These are phyloP conservation scores for Camptophora hylomeconis DNA, from an alignment of 2,329 filamentous ascomycete genomes.

Conservation along the genomic window DNA sequence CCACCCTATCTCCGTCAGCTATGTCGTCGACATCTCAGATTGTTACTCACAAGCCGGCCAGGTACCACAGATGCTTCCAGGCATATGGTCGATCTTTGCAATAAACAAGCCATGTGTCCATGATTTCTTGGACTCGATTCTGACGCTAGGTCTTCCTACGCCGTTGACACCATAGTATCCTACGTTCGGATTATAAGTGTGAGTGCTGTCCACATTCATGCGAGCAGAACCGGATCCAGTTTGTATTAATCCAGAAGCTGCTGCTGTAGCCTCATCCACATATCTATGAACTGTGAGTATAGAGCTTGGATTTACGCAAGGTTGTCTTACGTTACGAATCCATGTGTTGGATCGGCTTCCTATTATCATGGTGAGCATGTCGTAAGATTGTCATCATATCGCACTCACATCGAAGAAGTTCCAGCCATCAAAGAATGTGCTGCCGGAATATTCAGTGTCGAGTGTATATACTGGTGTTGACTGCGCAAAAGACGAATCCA, in stretches of 20 bases:
- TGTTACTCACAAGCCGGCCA: constrained; percentile 28
- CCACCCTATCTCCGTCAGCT: constrained; percentile 5
- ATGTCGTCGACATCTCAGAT: neutral
- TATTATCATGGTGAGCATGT: too few relatives aligned
- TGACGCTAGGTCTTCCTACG: constrained; percentile 29
- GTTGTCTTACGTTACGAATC: too few relatives aligned
- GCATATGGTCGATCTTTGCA: constrained; percentile 35
- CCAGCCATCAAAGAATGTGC: constrained; percentile 38
- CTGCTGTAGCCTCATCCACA: too few relatives aligned
- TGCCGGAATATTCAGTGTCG: constrained; percentile 29
- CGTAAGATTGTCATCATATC: too few relatives aligned
- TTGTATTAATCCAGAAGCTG: too few relatives aligned
- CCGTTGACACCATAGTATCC: constrained; percentile 31
- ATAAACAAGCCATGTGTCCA: constrained; percentile 35
- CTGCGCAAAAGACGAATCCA: constrained; percentile 8
- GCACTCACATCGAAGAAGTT: constrained; percentile 36
- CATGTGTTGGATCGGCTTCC: too few relatives aligned
- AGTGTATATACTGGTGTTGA: constrained; percentile 22
- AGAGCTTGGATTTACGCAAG: too few relatives aligned
- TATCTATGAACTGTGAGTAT: too few relatives aligned
- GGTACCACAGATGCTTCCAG: constrained; percentile 32
- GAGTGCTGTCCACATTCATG: constrained; percentile 9
- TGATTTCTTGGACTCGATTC: constrained; percentile 29
- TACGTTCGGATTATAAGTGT: constrained; percentile 15
- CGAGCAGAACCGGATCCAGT: constrained; percentile 8